Percentiles rank a stretch among this genome's conserved stretches.
Conservation (phyloP, 352 stramenopile species). For the Phytophthora crassamura region DNA sequence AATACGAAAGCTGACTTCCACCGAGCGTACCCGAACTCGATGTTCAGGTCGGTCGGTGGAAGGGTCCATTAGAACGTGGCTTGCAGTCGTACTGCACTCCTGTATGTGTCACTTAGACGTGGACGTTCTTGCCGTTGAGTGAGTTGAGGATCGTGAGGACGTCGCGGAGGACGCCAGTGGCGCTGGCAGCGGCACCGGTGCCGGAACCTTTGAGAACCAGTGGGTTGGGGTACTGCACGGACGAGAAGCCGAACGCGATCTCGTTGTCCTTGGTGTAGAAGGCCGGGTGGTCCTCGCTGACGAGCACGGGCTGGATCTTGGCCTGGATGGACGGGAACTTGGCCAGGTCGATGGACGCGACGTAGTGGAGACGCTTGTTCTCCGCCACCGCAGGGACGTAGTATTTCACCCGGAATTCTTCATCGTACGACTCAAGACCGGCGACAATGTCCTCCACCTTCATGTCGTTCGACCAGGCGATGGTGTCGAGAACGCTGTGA, state of each 20-base stretch:
- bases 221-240: constrained; percentile 74
- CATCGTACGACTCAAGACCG: constrained; percentile 62
- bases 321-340: constrained; percentile 57
- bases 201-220: constrained; percentile 77
- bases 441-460: constrained; percentile 55
- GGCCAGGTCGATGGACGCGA: constrained; percentile 70
- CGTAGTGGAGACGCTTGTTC: constrained; percentile 66
- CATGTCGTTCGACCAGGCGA: constrained; percentile 57
- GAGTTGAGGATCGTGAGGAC: constrained; percentile 78
- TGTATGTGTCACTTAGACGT: constrained; percentile 26
- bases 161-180: constrained; percentile 78
- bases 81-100: constrained; percentile 37
- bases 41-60: constrained; percentile 15
- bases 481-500: constrained; percentile 43
- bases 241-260: constrained; percentile 75
- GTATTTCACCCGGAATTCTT: constrained; percentile 62
- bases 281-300: constrained; percentile 67
- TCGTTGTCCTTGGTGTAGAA: constrained; percentile 76
- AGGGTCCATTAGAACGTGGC: constrained; percentile 26
- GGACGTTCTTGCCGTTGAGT: constrained; percentile 62
- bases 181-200: constrained; percentile 63
- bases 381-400: constrained; percentile 50
- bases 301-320: constrained; percentile 55
- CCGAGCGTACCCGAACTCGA: constrained; percentile 17
- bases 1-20: constrained; percentile 29